Base-by-base conservation (phyloP, 2,329 filamentous ascomycete species). In the Fusarium dimerum region DNA sequence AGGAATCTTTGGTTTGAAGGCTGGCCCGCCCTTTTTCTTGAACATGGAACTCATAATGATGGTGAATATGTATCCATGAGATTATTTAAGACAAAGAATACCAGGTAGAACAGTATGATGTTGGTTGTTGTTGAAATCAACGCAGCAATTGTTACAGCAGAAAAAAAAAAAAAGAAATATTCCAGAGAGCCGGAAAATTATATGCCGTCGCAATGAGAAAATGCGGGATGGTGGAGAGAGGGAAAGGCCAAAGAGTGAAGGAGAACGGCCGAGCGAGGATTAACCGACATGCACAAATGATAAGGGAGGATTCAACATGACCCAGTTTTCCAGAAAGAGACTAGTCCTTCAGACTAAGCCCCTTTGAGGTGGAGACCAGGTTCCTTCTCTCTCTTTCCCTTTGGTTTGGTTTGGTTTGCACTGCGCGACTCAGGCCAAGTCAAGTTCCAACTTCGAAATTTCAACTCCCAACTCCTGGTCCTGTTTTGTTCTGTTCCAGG, bases 1-100 rank as follows among this genome's bases (percentile, higher is more conserved):
- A 32, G 82, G 83, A 59, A 82, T 82, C 74, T 88, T 90, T 42
- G 87, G 87, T 68, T 88, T 88, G 74, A 91, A 90, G 73, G 78
- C 78, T 52, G 78, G 74, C 61, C 78, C 78, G 65, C 76, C 78
- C 62, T 79, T 76, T 72, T 89, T 88, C 74, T 89, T 89, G 71
- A 87, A 79, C 74, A 87, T 87, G 54, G 78, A 81, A 73, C 81
- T 84, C 77, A 88, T 87, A 62, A 73, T 78, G 73, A 52, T 41
- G 18, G 51, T 50, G 39, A 29, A 15, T 16, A 26, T 34, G 43
- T 34, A 44, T 51, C 50, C 56, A 63, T 60, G 32, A 52, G 20
- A 26, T 26, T 26, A 26, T 26, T 26, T 26, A 7, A 26, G 20
- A 26, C 5, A 26, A 26, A 26, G 20, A 51, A 36, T 36, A 36